Percentiles rank a stretch among this genome's conserved stretches.
phyloP scores from a whole-genome alignment of 2,329 filamentous ascomycete genomes.

The Alternaria solani region DNA sequence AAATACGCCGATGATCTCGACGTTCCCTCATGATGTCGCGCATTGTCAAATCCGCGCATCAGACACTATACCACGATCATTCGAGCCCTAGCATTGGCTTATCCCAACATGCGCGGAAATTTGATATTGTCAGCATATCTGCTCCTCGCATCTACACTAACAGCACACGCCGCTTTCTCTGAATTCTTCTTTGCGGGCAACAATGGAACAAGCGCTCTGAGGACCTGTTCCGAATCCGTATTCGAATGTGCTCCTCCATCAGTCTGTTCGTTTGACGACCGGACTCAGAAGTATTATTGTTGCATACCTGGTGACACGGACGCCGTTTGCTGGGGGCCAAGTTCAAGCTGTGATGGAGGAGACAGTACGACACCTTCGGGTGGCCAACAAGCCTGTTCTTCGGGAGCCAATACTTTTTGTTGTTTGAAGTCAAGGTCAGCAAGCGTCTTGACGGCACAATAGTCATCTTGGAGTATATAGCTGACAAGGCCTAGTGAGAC shows the following conservation, averaged over 20 bases:
- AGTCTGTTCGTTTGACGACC: slow-evolving; percentile 26
- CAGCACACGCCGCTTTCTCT: slow-evolving; percentile 17
- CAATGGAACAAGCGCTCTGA: background rate
- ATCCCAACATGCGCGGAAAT: background rate
- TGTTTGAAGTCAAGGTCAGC: slow-evolving; percentile 22
- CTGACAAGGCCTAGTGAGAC: slow-evolving; percentile 19
- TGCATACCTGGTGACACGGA: slow-evolving; percentile 21
- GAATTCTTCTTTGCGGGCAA: slow-evolving; percentile 26
- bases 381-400: slow-evolving; percentile 17
- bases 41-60: background rate
- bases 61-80: background rate
- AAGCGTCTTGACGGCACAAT: background rate
- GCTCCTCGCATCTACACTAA: background rate
- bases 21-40: background rate
- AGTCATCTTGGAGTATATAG: background rate
- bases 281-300: slow-evolving; percentile 30
- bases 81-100: background rate
- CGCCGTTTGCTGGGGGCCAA: slow-evolving; percentile 26
- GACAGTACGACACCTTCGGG: slow-evolving; percentile 10
- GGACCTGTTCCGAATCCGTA: slow-evolving; percentile 14
- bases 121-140: background rate
- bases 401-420: slow-evolving; percentile 23
- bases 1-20: background rate
- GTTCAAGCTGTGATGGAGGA: slow-evolving; percentile 14
- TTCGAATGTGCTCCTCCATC: slow-evolving; percentile 22